Conservation (phyloP, 768 basidiomycete genomes). For the Serendipita vermifera region DNA sequence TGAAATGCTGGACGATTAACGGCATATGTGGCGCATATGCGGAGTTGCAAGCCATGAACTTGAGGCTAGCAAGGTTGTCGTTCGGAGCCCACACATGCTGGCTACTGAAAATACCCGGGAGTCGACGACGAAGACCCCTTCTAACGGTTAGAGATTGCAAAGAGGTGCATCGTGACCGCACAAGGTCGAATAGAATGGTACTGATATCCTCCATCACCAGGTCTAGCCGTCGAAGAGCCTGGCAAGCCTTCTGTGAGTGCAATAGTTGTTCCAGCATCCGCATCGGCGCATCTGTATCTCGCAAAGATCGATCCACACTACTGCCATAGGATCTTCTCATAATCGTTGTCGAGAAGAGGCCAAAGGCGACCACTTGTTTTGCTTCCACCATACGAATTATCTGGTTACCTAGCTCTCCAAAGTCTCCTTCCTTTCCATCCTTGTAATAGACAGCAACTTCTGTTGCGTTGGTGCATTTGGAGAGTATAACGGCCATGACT, state of each 20-base stretch:
- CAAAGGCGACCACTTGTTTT: background rate
- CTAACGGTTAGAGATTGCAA: background rate
- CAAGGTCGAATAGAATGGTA: no score
- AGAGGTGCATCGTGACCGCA: background rate
- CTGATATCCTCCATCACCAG: background rate
- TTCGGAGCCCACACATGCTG: background rate
- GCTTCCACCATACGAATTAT: background rate
- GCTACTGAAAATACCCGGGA: background rate
- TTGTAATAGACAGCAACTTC: background rate
- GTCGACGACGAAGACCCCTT: background rate
- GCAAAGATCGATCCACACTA: no score
- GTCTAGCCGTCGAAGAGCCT: background rate
- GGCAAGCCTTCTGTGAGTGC: background rate
- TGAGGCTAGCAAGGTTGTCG: background rate
- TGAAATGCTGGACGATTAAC: background rate
- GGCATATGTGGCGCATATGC: background rate
- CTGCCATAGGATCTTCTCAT: background rate
- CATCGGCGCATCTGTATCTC: no score
- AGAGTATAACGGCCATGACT: background rate
- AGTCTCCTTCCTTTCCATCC: background rate
- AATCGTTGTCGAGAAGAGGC: background rate
- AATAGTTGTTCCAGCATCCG: background rate
- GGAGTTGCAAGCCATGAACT: background rate
- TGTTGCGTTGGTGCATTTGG: background rate
- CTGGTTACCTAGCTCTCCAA: background rate